Base-by-base conservation (phyloP, 2,329 filamentous ascomycete genomes). In the Ceratocystis ficicola region DNA sequence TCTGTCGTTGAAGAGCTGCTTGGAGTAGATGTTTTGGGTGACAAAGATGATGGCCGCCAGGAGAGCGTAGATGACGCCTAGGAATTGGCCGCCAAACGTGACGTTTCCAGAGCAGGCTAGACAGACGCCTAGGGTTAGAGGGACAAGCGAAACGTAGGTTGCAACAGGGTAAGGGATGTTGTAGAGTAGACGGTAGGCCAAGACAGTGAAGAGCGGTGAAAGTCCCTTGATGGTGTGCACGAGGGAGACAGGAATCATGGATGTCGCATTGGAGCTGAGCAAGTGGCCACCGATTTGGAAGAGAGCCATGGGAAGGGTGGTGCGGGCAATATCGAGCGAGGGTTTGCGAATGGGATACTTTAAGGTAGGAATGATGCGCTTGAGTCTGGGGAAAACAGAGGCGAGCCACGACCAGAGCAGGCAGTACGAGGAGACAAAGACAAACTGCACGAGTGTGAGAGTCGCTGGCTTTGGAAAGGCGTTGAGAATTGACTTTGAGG, bases 211-310 rank as follows among this genome's bases (percentile, higher is more conserved):
- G 6, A 99, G 80, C 3, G 94, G 94, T 2, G 93, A 97, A 30
- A 99, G 84, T 6, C 94, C 94, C 77, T 99, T 99, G 77, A 99
- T 97, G 0, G 94, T 99, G 76, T 99, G 94, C 2, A 99, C 94
- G 44, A 99, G 82, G 5, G 94, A 97, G 1, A 99, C 94, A 0
- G 94, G 93, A 65, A 99, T 97, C 74, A 91, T 89, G 63, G 90
- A 88, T 41, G 93, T 99, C 32, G 94, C 93, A 69, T 91, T 94
- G 5, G 93, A 95, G 74, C 90, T 96, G 57, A 97, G 80, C 50
- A 99, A 88, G 75, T 99, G 94, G 4, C 94, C 94, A 44, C 87
- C 88, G 63, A 99, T 89, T 75, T 96, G 92, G 75, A 99, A 99
- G 32, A 88, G 82, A 0, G 94, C 93, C 44, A 99, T 80, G 20